Base-by-base conservation (phyloP, 2,329 filamentous ascomycete genomes). In the Scytalidium sp. region DNA sequence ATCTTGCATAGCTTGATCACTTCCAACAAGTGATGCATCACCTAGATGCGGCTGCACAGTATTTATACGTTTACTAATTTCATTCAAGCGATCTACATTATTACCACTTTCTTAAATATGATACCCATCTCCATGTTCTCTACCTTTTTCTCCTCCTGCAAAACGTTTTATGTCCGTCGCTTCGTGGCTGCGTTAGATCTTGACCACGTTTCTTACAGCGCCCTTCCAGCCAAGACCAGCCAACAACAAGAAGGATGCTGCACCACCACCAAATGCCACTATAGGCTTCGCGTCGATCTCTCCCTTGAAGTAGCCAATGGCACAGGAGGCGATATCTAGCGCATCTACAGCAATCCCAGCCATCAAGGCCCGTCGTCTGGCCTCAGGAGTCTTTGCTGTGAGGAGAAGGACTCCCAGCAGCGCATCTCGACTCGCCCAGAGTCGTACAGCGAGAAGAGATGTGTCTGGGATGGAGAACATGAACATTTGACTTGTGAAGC, bases 181-280 rank as follows among this genome's bases (percentile, higher is more conserved):
- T n/a, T n/a, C n/a, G n/a, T n/a, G n/a, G n/a, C n/a, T 29, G 8
- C 17, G 11, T 36, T n/a, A 36, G 4, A 36, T 36, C 32, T 36
- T 36, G 4, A 36, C 32, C 15, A n/a, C 32, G 13, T 10, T n/a
- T 4, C 15, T 36, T n/a, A 36, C 32, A 15, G n/a, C 48, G 43
- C 23, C 43, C 43, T 36, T 50, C 48, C 48, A 50, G 20, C 49
- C 49, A 41, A 51, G 5, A 8, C 41, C 45, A 43, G 44, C 49
- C 19, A 50, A 36, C 13, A 44, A 19, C 22, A 50, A n/a, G 39
- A 50, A 50, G 3, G 8, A 36, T 22, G 41, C 20, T 10, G 45
- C 45, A 8, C 49, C 49, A 10, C 45, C 49, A 15, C 45, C 41
- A 47, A 51, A 51, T 13, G 45, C 21, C 22, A 41, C 32, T n/a